Evolutionary conservation across 2,329 filamentous ascomycete species (phyloP).

Genomic region (Xylariaceae sp.): DNA sequence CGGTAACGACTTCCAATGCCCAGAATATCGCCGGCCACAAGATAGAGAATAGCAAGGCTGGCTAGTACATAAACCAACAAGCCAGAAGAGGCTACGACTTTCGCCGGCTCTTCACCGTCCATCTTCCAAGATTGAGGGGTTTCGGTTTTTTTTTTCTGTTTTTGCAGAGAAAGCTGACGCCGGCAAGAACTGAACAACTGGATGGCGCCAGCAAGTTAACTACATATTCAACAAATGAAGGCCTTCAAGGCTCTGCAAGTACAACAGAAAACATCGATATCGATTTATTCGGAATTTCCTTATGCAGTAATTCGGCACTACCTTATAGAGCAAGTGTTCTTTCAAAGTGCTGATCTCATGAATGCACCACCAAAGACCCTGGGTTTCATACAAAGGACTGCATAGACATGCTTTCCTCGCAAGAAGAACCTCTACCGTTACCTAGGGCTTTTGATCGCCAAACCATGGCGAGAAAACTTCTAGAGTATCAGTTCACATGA

Average conservation of each 20-base stretch:
- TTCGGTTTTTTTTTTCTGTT: too few species aligned
- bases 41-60: constrained; percentile 1
- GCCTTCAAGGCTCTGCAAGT: too few species aligned
- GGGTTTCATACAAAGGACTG: too few species aligned
- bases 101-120: neutral
- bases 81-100: neutral
- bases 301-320: constrained; percentile 7
- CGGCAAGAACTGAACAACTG: neutral
- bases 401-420: too few species aligned
- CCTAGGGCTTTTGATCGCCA: too few species aligned
- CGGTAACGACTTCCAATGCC: constrained; percentile 13
- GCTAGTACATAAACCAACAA: constrained; percentile 3
- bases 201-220: neutral
- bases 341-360: too few species aligned
- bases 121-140: neutral
- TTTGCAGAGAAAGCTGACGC: too few species aligned
- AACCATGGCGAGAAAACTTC: too few species aligned
- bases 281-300: neutral
- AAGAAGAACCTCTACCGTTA: too few species aligned
- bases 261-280: neutral
- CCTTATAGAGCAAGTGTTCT: constrained; percentile 11
- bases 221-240: neutral
- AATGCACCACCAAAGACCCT: too few species aligned
- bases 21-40: constrained; percentile 4
- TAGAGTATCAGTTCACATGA: too few species aligned